A percentile compares a stretch with the other conserved stretches of the same genome.
Conservation (phyloP, 2,329 filamentous ascomycete genomes). For the Exophiala xenobiotica region DNA sequence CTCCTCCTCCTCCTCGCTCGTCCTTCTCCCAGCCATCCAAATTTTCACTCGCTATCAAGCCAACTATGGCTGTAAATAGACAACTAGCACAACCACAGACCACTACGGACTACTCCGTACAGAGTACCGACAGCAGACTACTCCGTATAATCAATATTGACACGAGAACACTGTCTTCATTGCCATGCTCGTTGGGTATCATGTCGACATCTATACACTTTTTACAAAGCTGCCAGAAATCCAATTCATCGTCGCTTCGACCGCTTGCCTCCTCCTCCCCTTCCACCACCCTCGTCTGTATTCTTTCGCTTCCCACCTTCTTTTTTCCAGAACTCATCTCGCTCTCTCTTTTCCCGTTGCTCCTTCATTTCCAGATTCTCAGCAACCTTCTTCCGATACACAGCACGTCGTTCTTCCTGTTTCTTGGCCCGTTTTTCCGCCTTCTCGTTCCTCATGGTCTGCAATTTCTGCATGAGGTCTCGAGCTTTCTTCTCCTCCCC, state of each 20-base stretch:
- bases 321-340: conserved; percentile 85
- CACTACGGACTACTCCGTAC: too few relatives aligned
- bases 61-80: too few relatives aligned
- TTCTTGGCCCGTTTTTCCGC: conserved; percentile 76
- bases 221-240: background rate
- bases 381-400: conserved; percentile 78
- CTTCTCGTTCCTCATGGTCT: conserved; percentile 87
- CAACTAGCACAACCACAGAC: too few relatives aligned
- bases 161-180: background rate
- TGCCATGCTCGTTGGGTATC: background rate
- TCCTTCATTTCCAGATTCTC: conserved; percentile 81
- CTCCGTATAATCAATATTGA: conserved; percentile 1
- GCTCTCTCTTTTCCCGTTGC: conserved; percentile 84
- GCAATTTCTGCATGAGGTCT: conserved; percentile 87
- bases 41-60: conserved; percentile 8
- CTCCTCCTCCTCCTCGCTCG: too few relatives aligned
- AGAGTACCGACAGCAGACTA: too few relatives aligned
- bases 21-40: conserved; percentile 6
- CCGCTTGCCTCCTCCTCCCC: conserved; percentile 45
- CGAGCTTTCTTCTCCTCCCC: conserved; percentile 88
- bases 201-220: background rate
- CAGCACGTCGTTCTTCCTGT: conserved; percentile 81
- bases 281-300: conserved; percentile 52
- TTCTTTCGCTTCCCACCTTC: conserved; percentile 79
- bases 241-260: conserved; percentile 5